A percentile compares a stretch with the other conserved stretches of the same genome.
These are phyloP conservation scores for Lanmaoa rubissima DNA, from an alignment of 768 basidiomycete genomes.

Conservation along the genomic window DNA sequence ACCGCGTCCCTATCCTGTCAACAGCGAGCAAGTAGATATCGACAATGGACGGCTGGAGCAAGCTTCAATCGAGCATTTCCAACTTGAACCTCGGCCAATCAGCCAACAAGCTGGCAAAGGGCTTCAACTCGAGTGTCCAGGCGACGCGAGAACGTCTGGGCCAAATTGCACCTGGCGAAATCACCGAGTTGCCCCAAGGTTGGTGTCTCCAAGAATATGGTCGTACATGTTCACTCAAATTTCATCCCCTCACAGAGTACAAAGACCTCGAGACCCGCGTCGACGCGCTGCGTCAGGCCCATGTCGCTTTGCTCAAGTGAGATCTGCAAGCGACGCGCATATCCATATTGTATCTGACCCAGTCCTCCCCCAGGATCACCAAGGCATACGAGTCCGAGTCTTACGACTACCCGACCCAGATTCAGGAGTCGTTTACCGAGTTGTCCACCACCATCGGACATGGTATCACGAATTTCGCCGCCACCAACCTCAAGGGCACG, in stretches of 20 bases:
- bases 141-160: constrained; percentile 87
- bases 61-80: constrained; percentile 60
- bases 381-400: constrained; percentile 86
- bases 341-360: not conserved
- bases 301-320: constrained; percentile 75
- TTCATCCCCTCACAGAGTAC: constrained; percentile 64
- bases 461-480: constrained; percentile 80
- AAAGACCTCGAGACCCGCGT: constrained; percentile 93
- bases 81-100: constrained; percentile 72
- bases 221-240: not conserved
- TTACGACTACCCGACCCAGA: constrained; percentile 87
- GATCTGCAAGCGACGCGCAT: constrained; percentile 20
- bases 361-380: constrained; percentile 54
- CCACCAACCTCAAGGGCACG: constrained; percentile 85
- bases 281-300: constrained; percentile 83
- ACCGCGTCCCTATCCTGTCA: not conserved
- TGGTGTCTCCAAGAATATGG: constrained; percentile 5
- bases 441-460: constrained; percentile 68
- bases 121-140: constrained; percentile 79
- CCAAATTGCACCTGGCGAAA: constrained; percentile 87
- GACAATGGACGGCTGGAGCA: constrained; percentile 59
- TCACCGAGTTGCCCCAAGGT: constrained; percentile 93
- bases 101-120: constrained; percentile 73
- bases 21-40: not conserved
- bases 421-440: constrained; percentile 79